These are phyloP conservation scores for Corchorus capsularis DNA, from an alignment of 345 rosid species.

Conservation along the genomic window DNA sequence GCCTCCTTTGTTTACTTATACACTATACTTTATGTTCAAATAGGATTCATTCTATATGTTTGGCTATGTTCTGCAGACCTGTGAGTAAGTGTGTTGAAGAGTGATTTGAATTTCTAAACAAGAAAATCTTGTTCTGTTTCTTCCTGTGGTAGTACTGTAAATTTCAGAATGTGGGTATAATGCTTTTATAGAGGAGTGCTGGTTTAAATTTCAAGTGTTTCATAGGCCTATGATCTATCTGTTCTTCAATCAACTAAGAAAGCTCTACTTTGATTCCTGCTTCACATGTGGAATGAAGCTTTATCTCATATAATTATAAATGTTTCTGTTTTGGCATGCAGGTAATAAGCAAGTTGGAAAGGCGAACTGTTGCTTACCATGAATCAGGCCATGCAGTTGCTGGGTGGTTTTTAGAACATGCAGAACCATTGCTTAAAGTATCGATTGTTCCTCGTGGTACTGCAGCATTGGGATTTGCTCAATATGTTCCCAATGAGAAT, in stretches of 20 bases:
- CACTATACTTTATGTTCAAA: not conserved
- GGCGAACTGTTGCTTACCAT: conserved; percentile 55
- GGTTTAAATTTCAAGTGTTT: not conserved
- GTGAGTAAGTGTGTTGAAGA: not conserved
- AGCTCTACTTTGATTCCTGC: not conserved
- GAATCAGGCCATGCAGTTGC: conserved; percentile 67
- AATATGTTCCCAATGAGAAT: conserved; percentile 58
- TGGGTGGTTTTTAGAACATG: conserved; percentile 63
- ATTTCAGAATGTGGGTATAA: not conserved
- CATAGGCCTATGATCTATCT: not conserved
- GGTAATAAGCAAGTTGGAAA: conserved; percentile 55
- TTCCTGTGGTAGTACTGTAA: not conserved
- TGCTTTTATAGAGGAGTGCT: not conserved
- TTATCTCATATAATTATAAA: not conserved
- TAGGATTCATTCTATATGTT: not conserved
- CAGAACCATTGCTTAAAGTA: conserved; percentile 60
- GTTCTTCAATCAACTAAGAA: not conserved
- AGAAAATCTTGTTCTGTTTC: not conserved
- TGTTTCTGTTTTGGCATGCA: conserved; percentile 4
- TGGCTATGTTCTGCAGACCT: not conserved
- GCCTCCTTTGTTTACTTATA: conserved; percentile 5
- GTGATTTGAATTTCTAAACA: conserved; percentile 5
- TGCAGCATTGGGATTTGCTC: conserved; percentile 58
- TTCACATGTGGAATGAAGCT: not conserved
- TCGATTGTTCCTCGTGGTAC: conserved; percentile 63